Evolutionary conservation across 1,284 basidiomycete species (phyloP).

Genomic region (Ceratobasidium sp.): DNA sequence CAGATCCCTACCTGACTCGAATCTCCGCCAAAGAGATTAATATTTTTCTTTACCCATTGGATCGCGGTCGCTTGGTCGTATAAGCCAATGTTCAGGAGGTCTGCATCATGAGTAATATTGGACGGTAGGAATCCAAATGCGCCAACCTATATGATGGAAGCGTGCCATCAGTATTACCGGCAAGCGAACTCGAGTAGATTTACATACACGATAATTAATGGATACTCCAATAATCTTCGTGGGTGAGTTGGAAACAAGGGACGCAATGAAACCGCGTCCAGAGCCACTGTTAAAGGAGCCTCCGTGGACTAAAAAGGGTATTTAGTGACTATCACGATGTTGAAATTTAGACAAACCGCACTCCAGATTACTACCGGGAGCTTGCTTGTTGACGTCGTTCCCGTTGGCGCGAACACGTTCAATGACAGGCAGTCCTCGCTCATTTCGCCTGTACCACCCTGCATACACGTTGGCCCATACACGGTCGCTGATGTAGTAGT

Average conservation of each 20-base stretch:
- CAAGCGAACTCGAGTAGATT: neutral
- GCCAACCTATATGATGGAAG: conserved; percentile 8
- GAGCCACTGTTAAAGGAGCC: conserved; percentile 35
- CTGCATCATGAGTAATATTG: conserved; percentile 28
- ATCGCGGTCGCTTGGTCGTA: conserved; percentile 36
- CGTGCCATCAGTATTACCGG: neutral
- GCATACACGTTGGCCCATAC: conserved; percentile 31
- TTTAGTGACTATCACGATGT: neutral
- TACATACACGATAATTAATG: conserved; percentile 40
- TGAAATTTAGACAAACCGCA: neutral
- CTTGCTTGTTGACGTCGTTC: conserved; percentile 7
- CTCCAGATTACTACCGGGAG: conserved; percentile 39
- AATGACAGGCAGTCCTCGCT: conserved; percentile 33
- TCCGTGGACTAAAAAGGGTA: conserved; percentile 5
- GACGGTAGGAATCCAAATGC: conserved; percentile 39
- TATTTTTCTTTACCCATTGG: conserved; percentile 34
- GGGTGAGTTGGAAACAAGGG: conserved; percentile 30
- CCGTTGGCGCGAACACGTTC: conserved; percentile 30
- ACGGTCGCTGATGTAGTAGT: neutral
- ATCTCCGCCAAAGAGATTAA: conserved; percentile 24
- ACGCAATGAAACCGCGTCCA: conserved; percentile 22
- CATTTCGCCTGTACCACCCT: conserved; percentile 28
- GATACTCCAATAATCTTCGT: conserved; percentile 34
- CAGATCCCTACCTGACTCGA: neutral
- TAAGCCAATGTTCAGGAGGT: conserved; percentile 28